These are phyloP conservation scores for Corymbia maculata DNA, from an alignment of 345 rosid species.

Conservation along the genomic window DNA sequence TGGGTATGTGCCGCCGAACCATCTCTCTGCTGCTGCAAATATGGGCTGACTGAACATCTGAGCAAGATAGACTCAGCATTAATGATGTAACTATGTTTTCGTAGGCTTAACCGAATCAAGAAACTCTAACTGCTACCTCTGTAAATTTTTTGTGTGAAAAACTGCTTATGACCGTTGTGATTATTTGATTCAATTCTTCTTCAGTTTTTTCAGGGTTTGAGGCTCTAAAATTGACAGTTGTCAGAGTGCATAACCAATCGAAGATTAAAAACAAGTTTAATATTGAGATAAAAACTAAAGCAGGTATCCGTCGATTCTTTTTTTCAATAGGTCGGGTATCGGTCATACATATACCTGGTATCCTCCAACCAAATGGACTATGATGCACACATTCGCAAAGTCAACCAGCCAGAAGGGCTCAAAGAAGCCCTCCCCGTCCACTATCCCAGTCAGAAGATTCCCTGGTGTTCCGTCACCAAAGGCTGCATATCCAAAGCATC, in stretches of 20 bases:
- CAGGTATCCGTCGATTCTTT: neutral
- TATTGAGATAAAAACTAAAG: neutral
- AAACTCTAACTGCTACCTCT: neutral
- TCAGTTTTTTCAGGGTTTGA: neutral
- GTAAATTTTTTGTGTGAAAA: neutral
- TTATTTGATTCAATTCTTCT: neutral
- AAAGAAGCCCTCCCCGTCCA: constrained; percentile 39
- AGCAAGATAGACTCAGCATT: neutral
- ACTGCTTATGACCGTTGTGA: neutral
- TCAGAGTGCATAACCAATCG: neutral
- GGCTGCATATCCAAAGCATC: constrained; percentile 51
- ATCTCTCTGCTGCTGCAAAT: constrained; percentile 31
- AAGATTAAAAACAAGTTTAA: neutral
- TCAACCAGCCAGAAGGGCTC: constrained; percentile 49
- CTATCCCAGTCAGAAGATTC: constrained; percentile 46
- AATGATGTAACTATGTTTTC: neutral
- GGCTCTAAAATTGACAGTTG: neutral
- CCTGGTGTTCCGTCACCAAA: constrained; percentile 42
- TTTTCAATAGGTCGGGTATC: neutral
- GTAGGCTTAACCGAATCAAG: neutral
- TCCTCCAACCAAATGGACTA: constrained; percentile 41
- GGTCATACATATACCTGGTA: constrained; percentile 25
- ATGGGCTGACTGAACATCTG: constrained; percentile 52
- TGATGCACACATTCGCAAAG: constrained; percentile 35
- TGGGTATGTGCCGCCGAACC: constrained; percentile 29